Evolutionary conservation across 768 basidiomycete species (phyloP).

Genomic region (Tricholoma sp.): DNA sequence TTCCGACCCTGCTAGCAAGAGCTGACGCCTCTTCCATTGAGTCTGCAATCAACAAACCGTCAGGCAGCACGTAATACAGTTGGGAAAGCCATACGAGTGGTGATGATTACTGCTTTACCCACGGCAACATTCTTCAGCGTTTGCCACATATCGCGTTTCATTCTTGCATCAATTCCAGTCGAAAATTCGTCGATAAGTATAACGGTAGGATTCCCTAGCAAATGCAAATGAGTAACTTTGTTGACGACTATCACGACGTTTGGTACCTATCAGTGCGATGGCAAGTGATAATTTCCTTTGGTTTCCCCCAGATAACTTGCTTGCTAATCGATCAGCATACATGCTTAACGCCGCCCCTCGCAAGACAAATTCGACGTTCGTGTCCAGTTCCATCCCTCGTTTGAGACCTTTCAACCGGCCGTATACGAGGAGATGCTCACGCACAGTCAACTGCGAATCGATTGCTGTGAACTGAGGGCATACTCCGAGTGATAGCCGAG

Average conservation of each 20-base stretch:
- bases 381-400: conserved; percentile 41
- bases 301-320: conserved; percentile 74
- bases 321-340: conserved; percentile 69
- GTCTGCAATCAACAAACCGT: conserved; percentile 33
- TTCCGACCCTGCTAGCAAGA: conserved; percentile 70
- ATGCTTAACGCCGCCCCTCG: conserved; percentile 48
- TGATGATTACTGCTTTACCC: conserved; percentile 69
- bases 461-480: conserved; percentile 86
- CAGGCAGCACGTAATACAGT: not conserved
- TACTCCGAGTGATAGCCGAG: conserved; percentile 69
- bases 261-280: conserved; percentile 63
- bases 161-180: conserved; percentile 78
- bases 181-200: conserved; percentile 82
- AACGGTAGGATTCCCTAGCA: conserved; percentile 70
- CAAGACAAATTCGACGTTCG: conserved; percentile 55
- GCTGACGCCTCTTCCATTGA: conserved; percentile 85
- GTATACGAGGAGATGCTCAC: conserved; percentile 70
- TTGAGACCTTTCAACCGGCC: conserved; percentile 67
- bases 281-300: conserved; percentile 73
- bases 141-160: conserved; percentile 81
- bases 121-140: conserved; percentile 59
- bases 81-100: conserved; percentile 48
- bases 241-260: not conserved
- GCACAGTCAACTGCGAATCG: conserved; percentile 70
- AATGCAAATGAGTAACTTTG: conserved; percentile 17